Conservation (phyloP, 1,284 basidiomycete species). For the Sporisorium reilianum region DNA sequence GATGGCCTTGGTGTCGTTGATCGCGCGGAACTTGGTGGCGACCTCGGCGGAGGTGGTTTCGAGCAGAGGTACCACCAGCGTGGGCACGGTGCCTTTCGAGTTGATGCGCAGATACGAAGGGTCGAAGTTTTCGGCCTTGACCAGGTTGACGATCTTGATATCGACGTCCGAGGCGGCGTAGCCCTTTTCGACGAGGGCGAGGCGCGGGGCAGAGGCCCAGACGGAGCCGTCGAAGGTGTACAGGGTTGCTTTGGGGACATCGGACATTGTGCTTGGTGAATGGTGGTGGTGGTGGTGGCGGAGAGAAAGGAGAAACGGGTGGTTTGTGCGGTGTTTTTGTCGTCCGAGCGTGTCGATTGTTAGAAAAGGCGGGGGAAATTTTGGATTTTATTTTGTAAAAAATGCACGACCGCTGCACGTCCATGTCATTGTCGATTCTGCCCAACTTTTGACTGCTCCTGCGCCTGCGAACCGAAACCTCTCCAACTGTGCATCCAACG, state of each 20-base stretch:
- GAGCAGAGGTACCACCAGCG: slow-evolving; percentile 82
- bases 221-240: slow-evolving; percentile 58
- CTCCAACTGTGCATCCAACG: no score
- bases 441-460: not conserved
- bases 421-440: not conserved
- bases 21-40: slow-evolving; percentile 82
- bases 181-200: slow-evolving; percentile 56
- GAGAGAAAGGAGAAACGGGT: not conserved
- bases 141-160: slow-evolving; percentile 61
- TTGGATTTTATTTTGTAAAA: not conserved
- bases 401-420: not conserved
- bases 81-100: slow-evolving; percentile 85
- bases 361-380: not conserved
- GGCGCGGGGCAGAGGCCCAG: slow-evolving; percentile 53
- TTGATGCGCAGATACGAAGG: slow-evolving; percentile 81
- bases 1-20: slow-evolving; percentile 83
- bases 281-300: not conserved
- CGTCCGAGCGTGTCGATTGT: no score
- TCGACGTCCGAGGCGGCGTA: slow-evolving; percentile 58
- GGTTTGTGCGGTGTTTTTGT: slow-evolving; percentile 2
- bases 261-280: slow-evolving; percentile 20
- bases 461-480: no score
- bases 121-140: slow-evolving; percentile 74
- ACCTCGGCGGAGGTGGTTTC: slow-evolving; percentile 79
- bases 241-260: slow-evolving; percentile 51